Conservation (phyloP, 371 early-diverging fungal genomes). For the Basidiobolus meristosporus region DNA sequence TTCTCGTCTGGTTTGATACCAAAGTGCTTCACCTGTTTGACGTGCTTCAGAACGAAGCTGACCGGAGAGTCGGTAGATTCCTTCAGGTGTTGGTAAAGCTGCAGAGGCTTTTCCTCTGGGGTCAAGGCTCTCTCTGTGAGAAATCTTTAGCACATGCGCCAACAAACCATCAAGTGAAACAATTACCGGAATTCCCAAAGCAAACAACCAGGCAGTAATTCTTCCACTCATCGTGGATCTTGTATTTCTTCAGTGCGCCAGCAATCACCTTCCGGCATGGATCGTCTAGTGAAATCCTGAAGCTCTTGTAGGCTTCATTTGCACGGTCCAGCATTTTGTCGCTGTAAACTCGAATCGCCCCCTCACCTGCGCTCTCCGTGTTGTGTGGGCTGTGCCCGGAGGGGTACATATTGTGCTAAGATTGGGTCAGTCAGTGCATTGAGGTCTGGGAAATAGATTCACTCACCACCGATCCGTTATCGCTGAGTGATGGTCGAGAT, state of each 20-base stretch:
- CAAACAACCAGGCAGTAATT: conserved; percentile 68
- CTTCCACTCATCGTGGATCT: conserved; percentile 72
- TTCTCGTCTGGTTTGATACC: too few relatives aligned
- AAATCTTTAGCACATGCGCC: too few relatives aligned
- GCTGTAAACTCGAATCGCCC: neutral
- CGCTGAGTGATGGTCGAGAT: neutral
- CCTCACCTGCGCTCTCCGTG: neutral
- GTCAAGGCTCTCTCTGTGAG: too few relatives aligned
- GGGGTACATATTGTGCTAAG: too few relatives aligned
- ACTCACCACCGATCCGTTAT: conserved; percentile 7
- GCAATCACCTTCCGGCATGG: conserved; percentile 71
- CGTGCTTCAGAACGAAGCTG: too few relatives aligned
- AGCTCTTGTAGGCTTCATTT: conserved; percentile 66
- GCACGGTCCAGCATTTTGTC: conserved; percentile 14
- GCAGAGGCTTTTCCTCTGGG: too few relatives aligned
- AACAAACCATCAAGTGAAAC: too few relatives aligned
- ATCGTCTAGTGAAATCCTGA: conserved; percentile 63
- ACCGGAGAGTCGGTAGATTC: too few relatives aligned
- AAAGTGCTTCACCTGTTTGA: too few relatives aligned
- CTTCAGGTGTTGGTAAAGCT: too few relatives aligned
- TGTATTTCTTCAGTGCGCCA: conserved; percentile 77
- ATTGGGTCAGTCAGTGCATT: conserved; percentile 1
- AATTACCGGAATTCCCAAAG: conserved; percentile 24
- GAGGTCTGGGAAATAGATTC: conserved; percentile 4
- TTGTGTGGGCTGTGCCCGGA: too few relatives aligned